Evolutionary conservation across 225 moss, liverwort and hornwort genomes (phyloP).

Genomic region (Sphagnum contortum): DNA sequence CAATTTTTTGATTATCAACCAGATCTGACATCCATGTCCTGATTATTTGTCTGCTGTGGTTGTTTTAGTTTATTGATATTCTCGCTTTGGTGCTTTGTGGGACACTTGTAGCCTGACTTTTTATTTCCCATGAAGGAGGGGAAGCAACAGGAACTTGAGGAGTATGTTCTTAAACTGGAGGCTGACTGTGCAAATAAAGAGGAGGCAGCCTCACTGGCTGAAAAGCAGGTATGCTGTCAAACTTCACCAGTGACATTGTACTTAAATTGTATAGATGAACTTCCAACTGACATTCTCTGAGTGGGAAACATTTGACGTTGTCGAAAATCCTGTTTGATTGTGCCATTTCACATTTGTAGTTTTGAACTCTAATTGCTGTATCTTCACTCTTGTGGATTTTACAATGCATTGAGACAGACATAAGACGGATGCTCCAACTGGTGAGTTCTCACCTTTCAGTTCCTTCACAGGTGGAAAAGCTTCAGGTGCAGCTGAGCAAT

Average conservation of each 20-base stretch:
- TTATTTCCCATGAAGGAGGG: conserved; percentile 5
- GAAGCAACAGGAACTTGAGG: conserved; percentile 6
- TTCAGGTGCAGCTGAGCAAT: conserved; percentile 34
- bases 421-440: background rate
- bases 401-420: background rate
- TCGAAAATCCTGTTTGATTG: conserved; percentile 1
- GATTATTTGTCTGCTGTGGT: background rate
- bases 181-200: conserved; percentile 22
- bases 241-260: background rate
- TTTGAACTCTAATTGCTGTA: background rate
- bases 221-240: conserved; percentile 19
- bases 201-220: conserved; percentile 15
- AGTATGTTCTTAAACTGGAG: conserved; percentile 20
- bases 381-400: background rate
- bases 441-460: background rate
- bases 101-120: background rate
- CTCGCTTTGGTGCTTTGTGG: background rate
- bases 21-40: background rate
- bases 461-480: conserved; percentile 32
- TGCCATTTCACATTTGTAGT: background rate
- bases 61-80: no score
- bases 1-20: no score
- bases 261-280: background rate
- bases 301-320: no score
- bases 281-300: no score